A percentile compares a stretch with the other conserved stretches of the same genome.
These are phyloP conservation scores for Russula sp. DNA, from an alignment of 768 basidiomycete genomes.

Conservation along the genomic window DNA sequence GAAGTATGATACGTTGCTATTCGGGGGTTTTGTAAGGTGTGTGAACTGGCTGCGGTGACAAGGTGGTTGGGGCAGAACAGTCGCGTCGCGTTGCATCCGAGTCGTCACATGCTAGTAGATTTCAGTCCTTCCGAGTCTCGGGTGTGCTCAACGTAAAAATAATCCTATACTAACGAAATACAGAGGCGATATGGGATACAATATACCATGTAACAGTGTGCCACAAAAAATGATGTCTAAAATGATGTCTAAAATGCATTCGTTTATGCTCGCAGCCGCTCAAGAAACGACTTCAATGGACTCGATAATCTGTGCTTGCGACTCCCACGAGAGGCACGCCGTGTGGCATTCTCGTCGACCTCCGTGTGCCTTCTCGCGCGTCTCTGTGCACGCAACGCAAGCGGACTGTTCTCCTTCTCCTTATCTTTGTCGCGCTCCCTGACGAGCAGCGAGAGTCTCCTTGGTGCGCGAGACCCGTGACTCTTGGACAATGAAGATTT, in stretches of 20 bases:
- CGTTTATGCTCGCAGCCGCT: slow-evolving; percentile 21
- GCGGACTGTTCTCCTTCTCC: slow-evolving; percentile 28
- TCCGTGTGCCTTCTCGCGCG: slow-evolving; percentile 12
- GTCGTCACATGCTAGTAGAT: background rate
- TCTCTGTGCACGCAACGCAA: slow-evolving; percentile 11
- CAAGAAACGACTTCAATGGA: slow-evolving; percentile 29
- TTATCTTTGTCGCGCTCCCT: slow-evolving; percentile 18
- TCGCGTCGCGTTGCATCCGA: background rate
- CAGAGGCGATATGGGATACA: slow-evolving; percentile 1
- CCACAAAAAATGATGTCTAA: background rate
- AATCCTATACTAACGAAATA: background rate
- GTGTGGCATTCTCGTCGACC: slow-evolving; percentile 26
- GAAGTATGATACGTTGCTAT: background rate
- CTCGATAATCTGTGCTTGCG: slow-evolving; percentile 26
- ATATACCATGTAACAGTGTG: slow-evolving; percentile 1
- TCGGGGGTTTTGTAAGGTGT: background rate
- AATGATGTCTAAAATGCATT: background rate
- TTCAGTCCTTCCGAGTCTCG: too few relatives aligned
- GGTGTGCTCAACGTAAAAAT: background rate
- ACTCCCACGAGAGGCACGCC: slow-evolving; percentile 18
- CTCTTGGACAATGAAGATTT: background rate
- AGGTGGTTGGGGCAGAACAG: background rate
- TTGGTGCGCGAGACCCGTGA: slow-evolving; percentile 18
- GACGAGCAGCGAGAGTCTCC: slow-evolving; percentile 22
- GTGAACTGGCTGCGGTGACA: background rate